These are phyloP conservation scores for Colletotrichum tofieldiae DNA, from an alignment of 2,329 filamentous ascomycete species.

Conservation along the genomic window DNA sequence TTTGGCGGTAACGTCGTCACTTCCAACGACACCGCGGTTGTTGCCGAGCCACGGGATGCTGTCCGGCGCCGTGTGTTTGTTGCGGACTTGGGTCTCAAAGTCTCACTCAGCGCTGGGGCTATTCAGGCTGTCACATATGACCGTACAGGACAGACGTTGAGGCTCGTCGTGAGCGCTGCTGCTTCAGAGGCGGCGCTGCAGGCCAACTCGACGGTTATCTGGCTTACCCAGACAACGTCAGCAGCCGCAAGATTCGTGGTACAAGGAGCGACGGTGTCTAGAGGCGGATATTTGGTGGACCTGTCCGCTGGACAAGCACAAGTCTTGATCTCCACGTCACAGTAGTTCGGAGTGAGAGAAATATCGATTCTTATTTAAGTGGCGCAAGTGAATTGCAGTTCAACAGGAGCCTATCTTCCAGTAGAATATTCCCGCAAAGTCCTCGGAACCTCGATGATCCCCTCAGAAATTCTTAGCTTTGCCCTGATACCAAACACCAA, in stretches of 20 bases:
- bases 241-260: not conserved
- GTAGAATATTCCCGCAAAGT: not conserved
- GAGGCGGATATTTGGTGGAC: slow-evolving; percentile 32
- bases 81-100: slow-evolving; percentile 59
- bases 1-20: slow-evolving; percentile 63
- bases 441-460: too few relatives aligned
- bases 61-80: slow-evolving; percentile 65
- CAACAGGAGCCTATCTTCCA: not conserved
- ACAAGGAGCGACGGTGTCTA: not conserved
- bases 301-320: slow-evolving; percentile 23
- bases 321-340: slow-evolving; percentile 5
- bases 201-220: slow-evolving; percentile 25
- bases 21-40: slow-evolving; percentile 44
- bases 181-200: slow-evolving; percentile 19
- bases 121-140: slow-evolving; percentile 48
- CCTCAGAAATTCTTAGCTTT: not conserved
- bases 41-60: slow-evolving; percentile 61
- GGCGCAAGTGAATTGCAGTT: not conserved
- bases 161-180: slow-evolving; percentile 5
- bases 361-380: too few relatives aligned
- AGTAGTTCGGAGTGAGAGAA: too few relatives aligned
- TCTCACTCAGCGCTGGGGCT: slow-evolving; percentile 58
- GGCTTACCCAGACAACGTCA: slow-evolving; percentile 23
- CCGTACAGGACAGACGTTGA: slow-evolving; percentile 19
- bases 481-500: not conserved